Evolutionary conservation across 441 rosid species (phyloP), one percentile per base, ranked within the genome.

Genomic region (Erodium moschatum): DNA sequence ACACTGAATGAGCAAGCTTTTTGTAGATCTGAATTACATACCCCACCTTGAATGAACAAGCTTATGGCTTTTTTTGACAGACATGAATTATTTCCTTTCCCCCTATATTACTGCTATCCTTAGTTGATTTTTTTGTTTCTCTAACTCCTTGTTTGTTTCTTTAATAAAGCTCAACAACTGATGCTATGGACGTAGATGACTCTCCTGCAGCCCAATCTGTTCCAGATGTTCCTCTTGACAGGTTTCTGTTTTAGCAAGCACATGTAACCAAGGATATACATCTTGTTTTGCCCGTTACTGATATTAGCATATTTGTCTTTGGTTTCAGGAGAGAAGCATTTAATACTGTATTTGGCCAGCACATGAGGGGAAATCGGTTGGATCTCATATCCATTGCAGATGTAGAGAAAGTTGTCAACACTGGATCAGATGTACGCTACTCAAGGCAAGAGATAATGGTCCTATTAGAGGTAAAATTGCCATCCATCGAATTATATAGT

Each of bases 171-270:
- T 73, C 83, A 67, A 73, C 81, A 10, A 70, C 75, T 65, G 89
- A 84, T 35, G 81, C 90, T 70, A 93, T 93, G 98, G 97, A 91
- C 27, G 86, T 86, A 33, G 98, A 93, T 42, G 91, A 83, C 24
- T 72, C 82, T 78, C 85, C 92, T 7, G 65, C 74, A 1, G 89
- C 69, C 56, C 84, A 84, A 74, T 73, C 79, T 46, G 72, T 78
- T 67, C 72, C 83, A 6, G 79, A 73, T 50, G 69, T 85, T 56
- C 77, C 93, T 68, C 76, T 77, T 33, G 90, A 89, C 77, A 88
- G 98, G 96, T 33, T 89, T 12, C 11, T 58, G 35, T 31, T 27
- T 50, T 48, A n/a, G 72, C 73, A 74, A 33, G 20, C 10, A 35
- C 40, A 24, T 15, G 31, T 31, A 15, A 33, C 4, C 6, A 33